Evolutionary conservation across 768 basidiomycete genomes (phyloP), one percentile per base, ranked within the genome.

Genomic region (Xerocomus potaroensis): DNA sequence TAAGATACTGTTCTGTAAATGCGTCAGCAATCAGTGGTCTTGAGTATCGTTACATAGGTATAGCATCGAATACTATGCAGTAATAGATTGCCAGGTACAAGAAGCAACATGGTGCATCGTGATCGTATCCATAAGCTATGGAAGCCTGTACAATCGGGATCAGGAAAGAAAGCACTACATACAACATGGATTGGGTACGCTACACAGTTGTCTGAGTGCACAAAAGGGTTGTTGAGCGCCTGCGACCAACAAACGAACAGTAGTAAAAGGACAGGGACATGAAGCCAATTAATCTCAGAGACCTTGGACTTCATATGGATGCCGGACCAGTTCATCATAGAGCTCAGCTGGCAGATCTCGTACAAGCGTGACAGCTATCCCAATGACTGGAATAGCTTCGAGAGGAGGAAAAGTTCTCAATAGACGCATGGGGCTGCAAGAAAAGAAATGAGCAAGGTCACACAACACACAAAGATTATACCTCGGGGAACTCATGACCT

Each of bases 361-460:
- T 21, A 98, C 91, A 32, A 97, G 81, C 0, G 91, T 92, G 14
- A 97, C 91, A 1, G 93, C 91, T 57, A 97, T 91, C 2, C 89
- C 91, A 43, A 97, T 86, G 39, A 97, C 86, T 27, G 86, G 83
- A 14, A 84, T 65, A 1, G 93, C 90, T 54, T 95, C 84, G 1
- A 99, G 76, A 0, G 91, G 87, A 5, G 96, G 96, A 64, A 98
- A 95, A 0, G 87, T 95, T 18, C 95, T 84, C 4, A 99, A 75
- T 7, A 96, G 76, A 47, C 87, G 84, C 92, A 97, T 97, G 2
- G 96, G 96, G 49, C 93, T 96, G 54, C 8, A 39, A 27, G 15
- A 27, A 41, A 31, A 8, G 11, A 23, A n/a, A 53, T 58, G 31
- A 49, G 30, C 21, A 9, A 21, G 14, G 27, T 18, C 21, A 14